Percentiles rank a stretch among this genome's conserved stretches.
These are phyloP conservation scores for Calonectria fujianensis DNA, from an alignment of 2,329 filamentous ascomycete genomes.

Conservation along the genomic window DNA sequence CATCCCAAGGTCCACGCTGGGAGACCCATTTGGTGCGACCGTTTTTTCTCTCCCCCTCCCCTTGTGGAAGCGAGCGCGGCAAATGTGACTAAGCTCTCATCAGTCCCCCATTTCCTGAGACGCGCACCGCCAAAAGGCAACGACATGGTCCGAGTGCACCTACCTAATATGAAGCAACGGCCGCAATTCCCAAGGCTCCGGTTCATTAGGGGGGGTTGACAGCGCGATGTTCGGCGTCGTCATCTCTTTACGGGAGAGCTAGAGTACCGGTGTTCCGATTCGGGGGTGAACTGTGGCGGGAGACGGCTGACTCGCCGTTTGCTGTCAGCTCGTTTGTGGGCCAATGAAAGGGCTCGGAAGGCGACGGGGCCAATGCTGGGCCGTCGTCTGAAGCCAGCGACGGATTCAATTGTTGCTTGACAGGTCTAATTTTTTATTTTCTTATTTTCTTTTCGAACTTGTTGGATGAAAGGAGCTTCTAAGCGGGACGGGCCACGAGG, in stretches of 20 bases:
- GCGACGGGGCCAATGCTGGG: constrained; percentile 4
- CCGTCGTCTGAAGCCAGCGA: constrained; percentile 8
- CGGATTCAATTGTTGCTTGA: not conserved
- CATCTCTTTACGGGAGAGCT: not conserved
- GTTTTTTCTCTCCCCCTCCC: constrained; percentile 18
- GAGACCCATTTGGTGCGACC: constrained; percentile 21
- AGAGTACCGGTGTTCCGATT: constrained; percentile 3
- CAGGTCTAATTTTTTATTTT: constrained; percentile 10
- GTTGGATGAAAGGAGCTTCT: constrained; percentile 15
- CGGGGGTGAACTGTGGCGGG: constrained; percentile 13
- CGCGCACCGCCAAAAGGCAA: not conserved
- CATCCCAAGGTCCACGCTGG: constrained; percentile 6
- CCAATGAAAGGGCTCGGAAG: constrained; percentile 25
- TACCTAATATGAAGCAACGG: constrained; percentile 30
- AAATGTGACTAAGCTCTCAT: not conserved
- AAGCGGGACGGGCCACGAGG: constrained; percentile 26
- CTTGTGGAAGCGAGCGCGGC: constrained; percentile 23
- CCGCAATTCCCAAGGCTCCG: constrained; percentile 9
- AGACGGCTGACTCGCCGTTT: constrained; percentile 35
- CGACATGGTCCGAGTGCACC: constrained; percentile 12
- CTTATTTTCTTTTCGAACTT: constrained; percentile 22
- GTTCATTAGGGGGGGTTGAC: constrained; percentile 15
- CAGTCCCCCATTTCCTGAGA: constrained; percentile 6
- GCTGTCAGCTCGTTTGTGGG: constrained; percentile 31
- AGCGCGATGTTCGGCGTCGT: constrained; percentile 21